Evolutionary conservation across 208 protist species (phyloP), one percentile per base, ranked within the genome.

Genomic region (Phytomonas francai): DNA sequence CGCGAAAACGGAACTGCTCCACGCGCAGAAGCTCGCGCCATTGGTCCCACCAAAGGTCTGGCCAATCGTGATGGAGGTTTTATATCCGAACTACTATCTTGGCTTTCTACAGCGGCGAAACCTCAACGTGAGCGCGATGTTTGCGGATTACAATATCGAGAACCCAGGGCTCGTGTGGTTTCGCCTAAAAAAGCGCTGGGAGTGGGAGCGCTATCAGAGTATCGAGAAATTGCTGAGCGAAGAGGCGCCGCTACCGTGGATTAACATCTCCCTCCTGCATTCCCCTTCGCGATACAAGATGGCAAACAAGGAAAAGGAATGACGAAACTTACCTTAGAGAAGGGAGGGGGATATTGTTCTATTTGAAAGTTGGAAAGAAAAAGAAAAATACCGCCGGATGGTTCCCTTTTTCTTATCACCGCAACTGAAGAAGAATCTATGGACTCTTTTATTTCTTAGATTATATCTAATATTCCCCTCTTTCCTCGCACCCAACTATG

Each of bases 51-150:
- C 89, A 27, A 88, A 78, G 49, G 82, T 80, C 34, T 95, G 89
- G 85, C 89, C 89, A 7, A 79, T 95, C 16, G 77, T 91, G 31
- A 93, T 92, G 87, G 87, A 95, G 70, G 91, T 85, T 63, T 68
- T 84, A 29, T 92, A 93, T 59, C 75, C 89, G 9, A 95, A 95
- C 67, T 95, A 95, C 73, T 93, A 95, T 67, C 73, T 95, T 2
- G 81, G 84, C 36, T 95, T 93, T 42, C 65, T 95, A 51, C 87
- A 95, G 77, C 80, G 85, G 0, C 79, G 81, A 32, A 79, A 92
- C 63, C 93, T 89, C 68, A 90, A 95, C 67, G 89, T 95, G 51
- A 93, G 89, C 69, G 87, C 87, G 27, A 88, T 92, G 87, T 93
- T 93, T 64, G 87, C 87, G 11, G 89, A 95, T 67, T 78, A 92